A percentile compares a stretch with the other conserved stretches of the same genome.
Conservation (phyloP, 1,284 basidiomycete species). For the Caloboletus firmus region DNA sequence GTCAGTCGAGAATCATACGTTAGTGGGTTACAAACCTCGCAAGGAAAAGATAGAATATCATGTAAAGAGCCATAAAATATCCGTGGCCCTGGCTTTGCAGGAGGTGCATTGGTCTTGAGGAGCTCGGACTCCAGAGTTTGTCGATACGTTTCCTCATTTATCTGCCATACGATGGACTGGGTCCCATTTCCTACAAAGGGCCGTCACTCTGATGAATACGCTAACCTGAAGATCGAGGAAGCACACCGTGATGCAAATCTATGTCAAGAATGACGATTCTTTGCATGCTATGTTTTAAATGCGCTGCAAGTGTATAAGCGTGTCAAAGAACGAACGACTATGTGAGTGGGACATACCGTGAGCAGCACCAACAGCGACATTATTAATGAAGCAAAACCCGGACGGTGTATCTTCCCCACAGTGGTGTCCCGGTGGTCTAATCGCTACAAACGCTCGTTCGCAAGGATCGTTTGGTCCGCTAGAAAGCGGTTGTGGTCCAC, state of each 20-base stretch:
- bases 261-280: conserved; percentile 90
- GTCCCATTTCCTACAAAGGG: conserved; percentile 70
- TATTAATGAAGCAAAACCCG: conserved; percentile 90
- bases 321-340: conserved; percentile 1
- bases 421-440: conserved; percentile 86
- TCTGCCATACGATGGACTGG: conserved; percentile 79
- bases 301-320: conserved; percentile 48
- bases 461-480: conserved; percentile 6
- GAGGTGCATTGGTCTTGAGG: conserved; percentile 40
- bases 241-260: conserved; percentile 84
- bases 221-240: background rate
- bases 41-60: conserved; percentile 90
- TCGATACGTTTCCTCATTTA: conserved; percentile 81
- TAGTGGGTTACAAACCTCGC: conserved; percentile 60
- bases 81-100: conserved; percentile 15
- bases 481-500: conserved; percentile 41
- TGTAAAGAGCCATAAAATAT: conserved; percentile 39
- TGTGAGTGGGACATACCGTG: conserved; percentile 58
- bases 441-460: conserved; percentile 74
- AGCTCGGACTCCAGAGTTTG: conserved; percentile 59
- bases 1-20: conserved; percentile 2
- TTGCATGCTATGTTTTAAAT: conserved; percentile 77
- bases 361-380: conserved; percentile 86
- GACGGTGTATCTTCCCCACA: conserved; percentile 86
- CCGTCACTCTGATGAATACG: background rate